A percentile compares a stretch with the other conserved stretches of the same genome.
phyloP scores from a whole-genome alignment of 495 filamentous ascomycete genomes.

The Cryomyces antarcticus region DNA sequence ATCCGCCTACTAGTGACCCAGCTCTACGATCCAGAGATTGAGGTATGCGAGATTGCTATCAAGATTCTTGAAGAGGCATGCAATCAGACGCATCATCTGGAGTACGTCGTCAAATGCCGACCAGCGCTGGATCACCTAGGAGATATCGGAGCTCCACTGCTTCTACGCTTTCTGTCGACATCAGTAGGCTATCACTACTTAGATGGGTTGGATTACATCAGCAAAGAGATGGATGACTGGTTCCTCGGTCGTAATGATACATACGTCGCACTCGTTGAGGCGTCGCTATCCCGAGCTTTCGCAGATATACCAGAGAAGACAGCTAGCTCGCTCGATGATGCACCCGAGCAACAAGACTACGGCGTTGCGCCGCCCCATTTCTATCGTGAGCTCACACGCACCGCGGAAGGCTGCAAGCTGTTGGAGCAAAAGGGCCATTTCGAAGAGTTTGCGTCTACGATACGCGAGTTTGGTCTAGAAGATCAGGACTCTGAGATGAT shows the following conservation, averaged over 20 bases:
- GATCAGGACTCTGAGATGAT: conserved; percentile 73
- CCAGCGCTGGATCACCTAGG: conserved; percentile 92
- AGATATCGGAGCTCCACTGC: conserved; percentile 85
- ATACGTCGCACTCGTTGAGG: conserved; percentile 88
- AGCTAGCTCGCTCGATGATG: conserved; percentile 25
- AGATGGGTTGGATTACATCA: conserved; percentile 92
- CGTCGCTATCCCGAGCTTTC: conserved; percentile 78
- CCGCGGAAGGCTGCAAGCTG: conserved; percentile 75
- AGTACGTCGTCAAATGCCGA: conserved; percentile 89
- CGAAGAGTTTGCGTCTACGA: conserved; percentile 72
- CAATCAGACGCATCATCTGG: conserved; percentile 70
- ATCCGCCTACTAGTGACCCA: conserved; percentile 92
- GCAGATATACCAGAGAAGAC: conserved; percentile 35
- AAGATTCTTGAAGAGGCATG: conserved; percentile 96
- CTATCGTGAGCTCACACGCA: conserved; percentile 85
- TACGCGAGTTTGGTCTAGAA: conserved; percentile 63
- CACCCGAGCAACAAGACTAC: conserved; percentile 36
- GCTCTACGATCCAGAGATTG: conserved; percentile 88
- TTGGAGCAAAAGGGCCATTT: conserved; percentile 89
- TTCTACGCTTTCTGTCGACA: conserved; percentile 84
- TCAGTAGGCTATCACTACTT: conserved; percentile 95
- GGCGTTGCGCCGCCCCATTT: conserved; percentile 82
- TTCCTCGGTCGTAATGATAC: conserved; percentile 87
- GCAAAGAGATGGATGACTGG: conserved; percentile 99
- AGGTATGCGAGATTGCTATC: conserved; percentile 86